Percentiles rank a stretch among this genome's conserved stretches.
phyloP scores from a whole-genome alignment of 352 stramenopile species.

The Globisporangium perplexum region DNA sequence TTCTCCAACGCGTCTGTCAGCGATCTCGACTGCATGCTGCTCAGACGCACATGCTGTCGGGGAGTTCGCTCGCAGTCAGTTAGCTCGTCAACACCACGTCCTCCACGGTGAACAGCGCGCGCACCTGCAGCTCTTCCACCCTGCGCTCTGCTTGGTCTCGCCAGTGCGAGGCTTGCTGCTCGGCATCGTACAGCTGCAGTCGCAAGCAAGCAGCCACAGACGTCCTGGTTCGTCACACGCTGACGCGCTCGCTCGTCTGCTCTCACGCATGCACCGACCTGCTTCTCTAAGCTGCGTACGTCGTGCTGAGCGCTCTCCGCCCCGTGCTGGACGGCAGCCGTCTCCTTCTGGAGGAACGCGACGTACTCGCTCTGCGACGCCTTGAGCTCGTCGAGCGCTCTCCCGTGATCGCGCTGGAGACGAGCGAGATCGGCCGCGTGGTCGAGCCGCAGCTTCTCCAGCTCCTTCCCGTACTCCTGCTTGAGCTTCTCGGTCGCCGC shows the following conservation, averaged over 20 bases:
- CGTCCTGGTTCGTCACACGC: no score
- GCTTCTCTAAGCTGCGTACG: conserved; percentile 23
- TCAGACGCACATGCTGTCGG: conserved; percentile 5
- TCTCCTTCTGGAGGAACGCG: conserved; percentile 45
- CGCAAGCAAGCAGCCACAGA: neutral
- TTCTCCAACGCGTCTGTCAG: conserved; percentile 14
- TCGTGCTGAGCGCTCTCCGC: conserved; percentile 21
- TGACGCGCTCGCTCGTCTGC: no score
- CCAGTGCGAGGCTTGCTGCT: conserved; percentile 29
- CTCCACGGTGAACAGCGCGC: no score
- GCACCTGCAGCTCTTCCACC: conserved; percentile 36
- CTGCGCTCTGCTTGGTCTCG: conserved; percentile 30
- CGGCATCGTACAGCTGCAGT: conserved; percentile 25
- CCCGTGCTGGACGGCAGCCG: conserved; percentile 16
- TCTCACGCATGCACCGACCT: conserved; percentile 12
- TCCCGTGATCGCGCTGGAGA: conserved; percentile 40
- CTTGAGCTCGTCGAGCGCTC: conserved; percentile 37
- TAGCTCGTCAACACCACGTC: no score
- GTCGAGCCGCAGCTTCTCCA: conserved; percentile 36
- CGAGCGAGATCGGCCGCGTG: conserved; percentile 30
- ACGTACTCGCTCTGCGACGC: conserved; percentile 34
- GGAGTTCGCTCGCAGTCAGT: neutral
- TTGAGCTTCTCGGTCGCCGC: conserved; percentile 33
- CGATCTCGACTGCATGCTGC: conserved; percentile 12
- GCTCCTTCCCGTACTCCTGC: conserved; percentile 31